Evolutionary conservation across 2,329 filamentous ascomycete species (phyloP), one percentile per base, ranked within the genome.

Genomic region (Achaetomium macrosporum): DNA sequence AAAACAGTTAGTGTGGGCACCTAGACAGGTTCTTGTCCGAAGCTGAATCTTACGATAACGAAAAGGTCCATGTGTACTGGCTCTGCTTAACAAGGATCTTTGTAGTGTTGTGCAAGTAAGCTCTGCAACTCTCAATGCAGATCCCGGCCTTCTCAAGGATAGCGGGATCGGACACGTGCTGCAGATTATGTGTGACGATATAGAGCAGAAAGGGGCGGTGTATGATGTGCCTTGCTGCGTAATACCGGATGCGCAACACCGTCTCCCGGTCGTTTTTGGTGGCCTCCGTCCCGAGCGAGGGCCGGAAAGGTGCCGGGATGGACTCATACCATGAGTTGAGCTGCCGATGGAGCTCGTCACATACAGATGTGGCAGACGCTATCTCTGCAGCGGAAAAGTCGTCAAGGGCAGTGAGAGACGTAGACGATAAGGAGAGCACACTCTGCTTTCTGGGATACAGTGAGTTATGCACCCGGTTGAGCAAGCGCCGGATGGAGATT

Each of bases 61-160:
- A 50, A n/a, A 50, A 50, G 8, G 47, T 50, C 47, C 47, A 50
- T 2, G 47, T 50, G 33, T 50, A 50, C 35, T 50, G 47, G 47
- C 47, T 50, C 41, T 50, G 47, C 33, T 50, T 44, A 1, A 16
- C 15, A 6, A 50, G 41, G 6, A 50, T 50, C 20, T 33, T 35
- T 2, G n/a, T 44, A 1, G 47, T 50, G 25, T 50, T 50, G 19
- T 39, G 47, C 20, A 50, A 40, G 15, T 50, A 50, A 1, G 33
- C 33, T 33, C 47, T 42, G 35, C 47, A 50, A n/a, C 47, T 50
- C 35, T 50, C 41, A 33, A 50, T 44, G 41, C 47, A 50, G 20
- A 44, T 25, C 19, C 20, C n/a, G 11, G 47, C 41, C 33, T 50
- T 50, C 47, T 50, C 41, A 15, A 44, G 25, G 20, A 50, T 31